Base-by-base conservation (phyloP, 331 rosid species). In the Telfairia occidentalis region DNA sequence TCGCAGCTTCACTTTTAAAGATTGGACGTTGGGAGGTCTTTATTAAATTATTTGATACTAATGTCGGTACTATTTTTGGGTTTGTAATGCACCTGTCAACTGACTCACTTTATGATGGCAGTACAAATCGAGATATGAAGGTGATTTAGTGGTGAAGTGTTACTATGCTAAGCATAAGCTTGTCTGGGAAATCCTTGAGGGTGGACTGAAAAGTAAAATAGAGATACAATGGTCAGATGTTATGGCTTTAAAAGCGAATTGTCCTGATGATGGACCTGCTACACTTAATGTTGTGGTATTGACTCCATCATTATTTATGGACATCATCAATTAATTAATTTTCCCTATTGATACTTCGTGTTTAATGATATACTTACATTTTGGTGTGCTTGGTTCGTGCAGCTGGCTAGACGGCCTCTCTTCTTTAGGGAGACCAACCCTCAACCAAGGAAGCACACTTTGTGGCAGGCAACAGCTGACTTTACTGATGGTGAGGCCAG, bases 101-200 rank as follows among this genome's bases (percentile, higher is more conserved):
- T 71, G 63, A 57, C 21, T 9, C 45, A 32, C 78, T 12, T 37
- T 81, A 55, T 24, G 58, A 48, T 73, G 71, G 82, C 93, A 95
- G 99, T 95, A 90, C 52, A 92, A 80, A 78, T 92, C 99, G 12
- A 87, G 86, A 78, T 81, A 95, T 3, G 99, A 95, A 82, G 97
- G 99, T 13, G 96, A 95, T 82, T 85, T 95, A 63, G 99, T 95
- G 73, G 96, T 93, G 0, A 95, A 95, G 82, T 95, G 93, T 84
- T 95, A 95, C 83, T 95, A 87, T 79, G 99, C 97, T 5, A 95
- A 92, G 84, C 97, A 92, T 79, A 95, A 90, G 89, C 96, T 95
- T 79, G 99, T 95, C 15, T 95, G 99, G 99, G 99, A 95, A 83
- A 90, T 90, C 80, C 98, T 95, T 37, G 90, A 87, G 72, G 97